Percentiles rank a stretch among this genome's conserved stretches.
These are phyloP conservation scores for Phytophthora multivora DNA, from an alignment of 352 stramenopile genomes.

Conservation along the genomic window DNA sequence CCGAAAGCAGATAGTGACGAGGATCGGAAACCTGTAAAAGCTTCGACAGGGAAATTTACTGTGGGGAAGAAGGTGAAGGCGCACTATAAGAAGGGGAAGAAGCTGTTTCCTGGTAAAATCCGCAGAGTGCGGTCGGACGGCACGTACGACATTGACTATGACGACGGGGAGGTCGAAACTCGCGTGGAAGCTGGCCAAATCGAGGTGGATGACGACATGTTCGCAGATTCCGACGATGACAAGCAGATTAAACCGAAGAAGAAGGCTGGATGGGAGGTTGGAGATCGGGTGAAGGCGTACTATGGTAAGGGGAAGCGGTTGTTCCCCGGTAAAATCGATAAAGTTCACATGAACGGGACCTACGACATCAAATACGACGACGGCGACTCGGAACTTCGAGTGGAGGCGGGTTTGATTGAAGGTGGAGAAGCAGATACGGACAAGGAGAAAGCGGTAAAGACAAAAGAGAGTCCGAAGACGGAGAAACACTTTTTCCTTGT, in stretches of 20 bases:
- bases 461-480: constrained; percentile 1
- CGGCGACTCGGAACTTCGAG: constrained; percentile 48
- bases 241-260: constrained; percentile 7
- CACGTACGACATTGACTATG: constrained; percentile 69
- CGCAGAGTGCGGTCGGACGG: constrained; percentile 48
- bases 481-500: constrained; percentile 14
- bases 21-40: constrained; percentile 6
- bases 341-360: constrained; percentile 62
- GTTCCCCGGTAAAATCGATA: constrained; percentile 64
- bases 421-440: constrained; percentile 4
- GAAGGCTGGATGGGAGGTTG: constrained; percentile 37
- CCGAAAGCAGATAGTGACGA: constrained; percentile 17
- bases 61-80: constrained; percentile 44
- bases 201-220: constrained; percentile 47
- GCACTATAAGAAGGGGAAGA: constrained; percentile 48
- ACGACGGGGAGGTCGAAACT: constrained; percentile 69
- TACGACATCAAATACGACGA: constrained; percentile 76
- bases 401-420: constrained; percentile 41
- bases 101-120: constrained; percentile 61
- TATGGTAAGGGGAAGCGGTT: constrained; percentile 63
- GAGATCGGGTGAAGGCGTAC: constrained; percentile 40
- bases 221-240: constrained; percentile 42
- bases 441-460: constrained; percentile 3
- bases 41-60: constrained; percentile 15
- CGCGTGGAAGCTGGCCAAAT: constrained; percentile 39